Evolutionary conservation across 1,284 basidiomycete species (phyloP).

Genomic region (Sporisorium graminicola): DNA sequence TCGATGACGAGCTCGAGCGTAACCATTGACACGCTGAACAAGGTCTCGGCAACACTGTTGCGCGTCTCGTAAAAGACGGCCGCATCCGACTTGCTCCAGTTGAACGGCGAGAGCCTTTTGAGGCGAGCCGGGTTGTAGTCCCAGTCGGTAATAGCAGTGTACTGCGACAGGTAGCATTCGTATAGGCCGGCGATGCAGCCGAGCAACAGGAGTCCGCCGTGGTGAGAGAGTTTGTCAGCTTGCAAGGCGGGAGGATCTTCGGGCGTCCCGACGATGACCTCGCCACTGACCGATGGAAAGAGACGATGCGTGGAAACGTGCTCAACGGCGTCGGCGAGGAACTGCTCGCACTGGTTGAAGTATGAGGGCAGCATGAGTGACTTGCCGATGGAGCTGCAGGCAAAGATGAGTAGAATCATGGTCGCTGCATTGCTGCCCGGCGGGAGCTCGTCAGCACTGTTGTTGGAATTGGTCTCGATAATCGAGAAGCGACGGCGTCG

Average conservation of each 20-base stretch:
- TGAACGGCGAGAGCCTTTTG: conserved; percentile 34
- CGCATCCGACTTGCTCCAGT: conserved; percentile 36
- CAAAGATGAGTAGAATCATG: conserved; percentile 45
- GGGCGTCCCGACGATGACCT: conserved; percentile 16
- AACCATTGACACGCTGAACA: conserved; percentile 42
- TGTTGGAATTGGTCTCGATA: conserved; percentile 33
- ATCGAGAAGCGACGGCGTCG: conserved; percentile 50
- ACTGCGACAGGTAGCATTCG: conserved; percentile 44
- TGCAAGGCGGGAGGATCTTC: conserved; percentile 23
- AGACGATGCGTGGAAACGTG: conserved; percentile 40
- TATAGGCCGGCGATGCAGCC: conserved; percentile 31
- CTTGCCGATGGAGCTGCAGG: conserved; percentile 40
- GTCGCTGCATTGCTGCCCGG: conserved; percentile 38
- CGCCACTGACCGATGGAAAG: conserved; percentile 38
- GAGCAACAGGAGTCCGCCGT: conserved; percentile 26
- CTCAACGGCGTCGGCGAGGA: conserved; percentile 44
- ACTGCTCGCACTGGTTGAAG: conserved; percentile 52
- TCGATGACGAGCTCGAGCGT: conserved; percentile 46
- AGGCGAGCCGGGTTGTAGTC: conserved; percentile 47
- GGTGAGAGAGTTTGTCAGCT: conserved; percentile 19
- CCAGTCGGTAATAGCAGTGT: conserved; percentile 46
- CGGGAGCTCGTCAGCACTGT: conserved; percentile 27
- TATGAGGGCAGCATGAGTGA: conserved; percentile 52
- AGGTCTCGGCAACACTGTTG: conserved; percentile 27
- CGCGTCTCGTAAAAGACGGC: conserved; percentile 30